A percentile compares a stretch with the other conserved stretches of the same genome.
Evolutionary conservation across 164 flowering plant genomes (phyloP).

Genomic region (Vitis amurensis): DNA sequence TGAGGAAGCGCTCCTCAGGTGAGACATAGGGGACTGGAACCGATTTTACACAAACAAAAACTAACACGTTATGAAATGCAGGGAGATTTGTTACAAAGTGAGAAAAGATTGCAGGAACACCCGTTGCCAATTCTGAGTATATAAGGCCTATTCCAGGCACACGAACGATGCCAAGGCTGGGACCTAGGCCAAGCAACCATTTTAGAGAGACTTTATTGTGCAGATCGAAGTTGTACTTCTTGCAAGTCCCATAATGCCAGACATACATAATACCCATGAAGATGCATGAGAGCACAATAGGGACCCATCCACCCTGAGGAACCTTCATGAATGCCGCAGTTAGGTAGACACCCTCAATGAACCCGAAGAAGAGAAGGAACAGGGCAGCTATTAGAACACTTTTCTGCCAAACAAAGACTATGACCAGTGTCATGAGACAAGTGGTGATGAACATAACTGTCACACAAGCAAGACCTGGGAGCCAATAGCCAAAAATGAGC

Average conservation of each 20-base stretch:
- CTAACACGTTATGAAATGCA: slow-evolving; percentile 81
- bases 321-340: slow-evolving; percentile 71
- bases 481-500: slow-evolving; percentile 3
- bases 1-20: slow-evolving; percentile 82
- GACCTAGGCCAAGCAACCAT: slow-evolving; percentile 86
- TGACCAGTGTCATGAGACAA: slow-evolving; percentile 80
- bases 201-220: slow-evolving; percentile 84
- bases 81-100: slow-evolving; percentile 93
- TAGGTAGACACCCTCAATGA: slow-evolving; percentile 64
- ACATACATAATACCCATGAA: slow-evolving; percentile 72
- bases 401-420: slow-evolving; percentile 74
- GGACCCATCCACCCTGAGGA: slow-evolving; percentile 90
- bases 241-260: slow-evolving; percentile 88
- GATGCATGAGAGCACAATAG: slow-evolving; percentile 62
- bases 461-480: slow-evolving; percentile 80
- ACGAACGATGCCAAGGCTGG: slow-evolving; percentile 87
- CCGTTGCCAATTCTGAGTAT: slow-evolving; percentile 85
- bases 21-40: slow-evolving; percentile 87
- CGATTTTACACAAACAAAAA: slow-evolving; percentile 85
- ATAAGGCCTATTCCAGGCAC: slow-evolving; percentile 93
- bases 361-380: slow-evolving; percentile 67
- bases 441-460: slow-evolving; percentile 84
- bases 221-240: slow-evolving; percentile 73
- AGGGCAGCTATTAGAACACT: slow-evolving; percentile 46
- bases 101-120: slow-evolving; percentile 85